Conservation (phyloP, 345 rosid species). For the Linum usitatissimum region DNA sequence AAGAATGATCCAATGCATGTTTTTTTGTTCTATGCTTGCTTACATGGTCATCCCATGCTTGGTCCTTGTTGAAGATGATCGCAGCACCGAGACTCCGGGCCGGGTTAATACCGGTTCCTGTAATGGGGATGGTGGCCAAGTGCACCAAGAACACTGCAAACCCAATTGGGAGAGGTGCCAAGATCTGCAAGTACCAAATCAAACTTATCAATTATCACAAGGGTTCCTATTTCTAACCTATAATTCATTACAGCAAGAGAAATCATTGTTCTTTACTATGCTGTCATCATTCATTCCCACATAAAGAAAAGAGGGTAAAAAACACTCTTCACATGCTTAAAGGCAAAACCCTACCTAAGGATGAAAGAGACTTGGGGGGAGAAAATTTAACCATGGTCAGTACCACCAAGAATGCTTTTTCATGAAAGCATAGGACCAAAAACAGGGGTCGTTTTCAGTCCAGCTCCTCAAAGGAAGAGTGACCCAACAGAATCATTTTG, state of each 20-base stretch:
- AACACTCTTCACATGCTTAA: background rate
- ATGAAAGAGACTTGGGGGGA: background rate
- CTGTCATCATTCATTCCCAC: background rate
- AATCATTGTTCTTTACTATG: no score
- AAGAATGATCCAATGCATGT: background rate
- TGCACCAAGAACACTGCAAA: conserved; percentile 1
- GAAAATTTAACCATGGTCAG: background rate
- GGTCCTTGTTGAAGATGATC: background rate
- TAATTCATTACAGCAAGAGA: no score
- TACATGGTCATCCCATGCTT: background rate
- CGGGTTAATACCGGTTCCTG: background rate
- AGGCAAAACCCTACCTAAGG: background rate
- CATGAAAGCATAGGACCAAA: background rate
- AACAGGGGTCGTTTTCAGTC: background rate
- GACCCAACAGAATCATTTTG: background rate
- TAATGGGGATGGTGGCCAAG: conserved; percentile 1
- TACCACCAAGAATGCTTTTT: background rate
- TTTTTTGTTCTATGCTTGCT: background rate
- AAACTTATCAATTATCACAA: no score
- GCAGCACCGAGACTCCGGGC: background rate
- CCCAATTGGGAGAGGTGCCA: background rate
- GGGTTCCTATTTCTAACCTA: no score
- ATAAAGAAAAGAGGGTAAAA: background rate
- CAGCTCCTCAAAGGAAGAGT: no score
- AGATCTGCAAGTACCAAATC: background rate